Percentiles rank a stretch among this genome's conserved stretches.
These are phyloP conservation scores for Caryopteris hybrid DNA, from an alignment of 305 asterid species.

Conservation along the genomic window DNA sequence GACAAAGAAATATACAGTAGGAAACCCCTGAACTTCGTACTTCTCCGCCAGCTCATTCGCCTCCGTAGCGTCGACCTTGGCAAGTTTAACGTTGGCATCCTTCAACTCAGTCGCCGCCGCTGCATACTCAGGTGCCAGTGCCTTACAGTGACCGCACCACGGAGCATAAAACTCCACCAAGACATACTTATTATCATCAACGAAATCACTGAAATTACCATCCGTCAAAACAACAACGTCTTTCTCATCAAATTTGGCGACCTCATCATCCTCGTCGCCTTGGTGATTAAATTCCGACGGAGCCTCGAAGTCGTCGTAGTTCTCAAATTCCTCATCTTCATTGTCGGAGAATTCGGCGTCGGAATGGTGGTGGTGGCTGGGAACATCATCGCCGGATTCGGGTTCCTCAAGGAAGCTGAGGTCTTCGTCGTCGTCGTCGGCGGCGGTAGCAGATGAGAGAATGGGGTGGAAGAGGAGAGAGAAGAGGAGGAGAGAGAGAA, in stretches of 20 bases:
- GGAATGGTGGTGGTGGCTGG: constrained; percentile 30
- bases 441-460: constrained; percentile 21
- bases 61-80: constrained; percentile 74
- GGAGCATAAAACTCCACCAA: constrained; percentile 94
- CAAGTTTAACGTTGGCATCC: constrained; percentile 53
- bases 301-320: constrained; percentile 59
- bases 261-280: constrained; percentile 42
- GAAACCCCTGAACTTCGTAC: constrained; percentile 77
- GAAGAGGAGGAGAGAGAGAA: constrained; percentile 53
- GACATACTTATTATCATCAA: constrained; percentile 62
- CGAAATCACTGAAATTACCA: constrained; percentile 55
- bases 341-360: constrained; percentile 46
- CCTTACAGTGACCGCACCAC: constrained; percentile 84
- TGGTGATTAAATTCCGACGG: constrained; percentile 42
- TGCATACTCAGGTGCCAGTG: constrained; percentile 76
- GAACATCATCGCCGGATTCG: constrained; percentile 23
- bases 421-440: constrained; percentile 61
- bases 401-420: constrained; percentile 71
- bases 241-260: constrained; percentile 48
- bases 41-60: constrained; percentile 65
- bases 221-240: constrained; percentile 67
- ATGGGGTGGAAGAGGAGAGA: constrained; percentile 33
- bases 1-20: constrained; percentile 59
- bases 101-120: constrained; percentile 78
- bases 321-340: constrained; percentile 45